Base-by-base conservation (phyloP, 2,329 filamentous ascomycete genomes). In the Penicillium sp. region DNA sequence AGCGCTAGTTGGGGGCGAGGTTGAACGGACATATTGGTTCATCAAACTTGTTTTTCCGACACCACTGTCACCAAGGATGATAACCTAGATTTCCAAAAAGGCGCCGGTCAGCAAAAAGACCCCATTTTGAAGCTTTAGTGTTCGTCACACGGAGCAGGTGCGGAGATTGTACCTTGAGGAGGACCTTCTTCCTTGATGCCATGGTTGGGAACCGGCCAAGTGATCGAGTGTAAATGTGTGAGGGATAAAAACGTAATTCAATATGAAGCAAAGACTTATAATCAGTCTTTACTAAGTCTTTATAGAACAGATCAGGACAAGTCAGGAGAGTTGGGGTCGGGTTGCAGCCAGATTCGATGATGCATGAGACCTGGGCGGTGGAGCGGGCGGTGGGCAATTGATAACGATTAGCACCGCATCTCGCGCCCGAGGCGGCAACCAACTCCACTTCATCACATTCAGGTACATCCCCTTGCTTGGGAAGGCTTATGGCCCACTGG, bases 41-140 rank as follows among this genome's bases (percentile, higher is more conserved):
- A 99, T 99, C 86, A 99, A 87, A 79, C 92, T 97, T 61, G 94
- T 99, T 85, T 99, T 99, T 77, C 94, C 94, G 62, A 99, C 94
- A 80, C 94, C 94, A 78, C 93, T 97, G 78, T 99, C 94, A 70
- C 94, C 94, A 69, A 99, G 88, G 79, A 99, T 97, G 73, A 99
- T 99, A 73, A 99, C 93, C 93, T 97, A 70, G 4, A 35, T 17
- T 57, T 58, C 8, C 49, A 29, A 50, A 41, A 57, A 38, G 48
- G n/a, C 29, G 10, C 8, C 35, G 41, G 42, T 66, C 39, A 68
- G 62, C 49, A 48, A 52, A 25, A 19, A 49, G 1, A 12, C 5
- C 13, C n/a, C 4, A 1, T 15, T 19, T 39, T 31, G 33, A 19
- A 42, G 21, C 53, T 47, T 54, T 23, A 25, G 23, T 52, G 51